Base-by-base conservation (phyloP, 306 rosid genomes). In the Abrus precatorius region DNA sequence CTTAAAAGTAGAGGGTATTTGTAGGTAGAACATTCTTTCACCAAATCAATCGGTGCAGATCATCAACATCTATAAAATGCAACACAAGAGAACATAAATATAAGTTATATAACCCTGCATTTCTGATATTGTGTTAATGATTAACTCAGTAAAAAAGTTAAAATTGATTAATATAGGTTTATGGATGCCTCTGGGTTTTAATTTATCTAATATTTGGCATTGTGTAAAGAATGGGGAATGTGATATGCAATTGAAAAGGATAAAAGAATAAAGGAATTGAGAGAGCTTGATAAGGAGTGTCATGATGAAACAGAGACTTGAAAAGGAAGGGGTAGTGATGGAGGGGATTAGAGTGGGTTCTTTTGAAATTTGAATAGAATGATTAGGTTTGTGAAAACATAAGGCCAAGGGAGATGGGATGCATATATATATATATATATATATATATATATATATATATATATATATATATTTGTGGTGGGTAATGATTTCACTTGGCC, bases 301-400 rank as follows among this genome's bases (percentile, higher is more conserved):
- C 40, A 78, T 82, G 95, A 80, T 85, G 80, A 67, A 0, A 13
- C 3, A 53, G 36, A 53, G 86, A 82, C 84, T 29, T 43, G 76
- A 20, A 68, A 86, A 78, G 87, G 88, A 36, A 73, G 73, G 74
- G 85, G 75, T 64, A 78, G 75, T 64, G 79, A 53, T 33, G 33
- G 84, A 79, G 36, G 75, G 71, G 7, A 41, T 38, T 62, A 38
- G 49, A 48, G 64, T 75, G 70, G 70, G 20, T 32, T 84, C 28
- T 81, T 84, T 45, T 67, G 38, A 82, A 76, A 13, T 3, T 64
- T 38, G 71, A 65, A 64, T 64, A 85, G 49, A 64, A 90, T 90
- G 91, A 90, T 88, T 83, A 84, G 86, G 85, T 82, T 86, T 80
- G 88, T 48, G 79, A 82, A 86, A 84, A 72, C 7, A 9, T n/a